Base-by-base conservation (phyloP, 78 protist species). In the Dictyostelium brefeldianum region DNA sequence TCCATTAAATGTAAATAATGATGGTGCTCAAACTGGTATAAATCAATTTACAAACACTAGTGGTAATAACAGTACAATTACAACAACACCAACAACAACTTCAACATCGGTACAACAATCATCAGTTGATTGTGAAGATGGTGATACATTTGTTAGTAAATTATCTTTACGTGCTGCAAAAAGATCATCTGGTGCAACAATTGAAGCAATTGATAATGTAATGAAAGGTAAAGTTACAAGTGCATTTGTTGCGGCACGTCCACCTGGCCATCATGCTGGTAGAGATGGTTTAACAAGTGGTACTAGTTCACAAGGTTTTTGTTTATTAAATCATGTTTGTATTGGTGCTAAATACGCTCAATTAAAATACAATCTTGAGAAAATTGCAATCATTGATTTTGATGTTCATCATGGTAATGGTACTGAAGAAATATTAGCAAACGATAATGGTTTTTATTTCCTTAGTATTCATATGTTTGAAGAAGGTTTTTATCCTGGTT, bases 331-430 rank as follows among this genome's bases (percentile, higher is more conserved):
- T 79, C 87, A 94, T 65, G 96, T 95, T 20, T 97, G 98, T n/a
- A 89, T 97, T 57, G 99, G 94, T 17, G 99, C 98, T 4, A 74
- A 80, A 15, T 70, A 71, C 11, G 97, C 97, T n/a, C 94, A 78
- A 75, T 73, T 59, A 17, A 67, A 47, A 54, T 77, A 95, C 36
- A 48, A 62, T 59, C 22, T 83, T 5, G 89, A 94, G 6, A 74
- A 53, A 9, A 78, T 93, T 36, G 96, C 96, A 18, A 67, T 97
- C 36, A 53, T 97, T 46, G 99, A 97, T 78, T 97, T 89, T 83
- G 99, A 97, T 57, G 96, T 97, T 54, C 99, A 97, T 41, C 98
- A 96, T 74, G 98, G 98, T 9, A 93, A 97, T 71, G 98, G 98
- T 14, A 97, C 97, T 18, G 95, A 96, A 78, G 97, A 94, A 74